These are phyloP conservation scores for Solanum hybrid DNA, from an alignment of 305 asterid genomes.

Conservation along the genomic window DNA sequence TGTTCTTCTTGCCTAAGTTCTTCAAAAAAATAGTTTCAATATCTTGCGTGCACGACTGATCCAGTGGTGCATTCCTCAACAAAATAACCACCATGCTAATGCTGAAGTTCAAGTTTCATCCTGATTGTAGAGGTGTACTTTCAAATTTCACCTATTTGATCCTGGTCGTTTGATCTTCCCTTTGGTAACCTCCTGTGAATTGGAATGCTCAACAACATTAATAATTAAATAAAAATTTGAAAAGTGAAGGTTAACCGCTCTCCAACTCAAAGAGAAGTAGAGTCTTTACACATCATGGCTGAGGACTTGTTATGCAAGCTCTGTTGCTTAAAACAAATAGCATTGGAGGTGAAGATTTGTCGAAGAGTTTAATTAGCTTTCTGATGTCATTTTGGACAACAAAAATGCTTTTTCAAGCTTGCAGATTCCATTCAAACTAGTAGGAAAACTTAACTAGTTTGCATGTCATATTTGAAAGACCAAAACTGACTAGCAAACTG, in stretches of 20 bases:
- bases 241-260: background rate
- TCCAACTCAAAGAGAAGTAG: background rate
- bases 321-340: background rate
- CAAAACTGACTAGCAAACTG: background rate
- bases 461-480: background rate
- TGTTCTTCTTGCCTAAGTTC: background rate
- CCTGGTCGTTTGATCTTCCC: background rate
- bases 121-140: background rate
- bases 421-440: background rate
- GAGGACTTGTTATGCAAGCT: background rate
- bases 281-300: background rate
- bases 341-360: background rate
- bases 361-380: background rate
- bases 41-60: background rate
- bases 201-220: background rate
- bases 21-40: background rate
- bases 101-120: background rate
- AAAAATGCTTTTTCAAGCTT: background rate
- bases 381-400: background rate
- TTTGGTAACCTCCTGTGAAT: conserved; percentile 6
- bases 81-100: background rate
- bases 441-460: background rate
- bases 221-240: background rate
- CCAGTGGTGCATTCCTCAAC: background rate
- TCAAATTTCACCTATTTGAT: background rate